Base-by-base conservation (phyloP, 345 rosid species). In the Pistacia integerrima region DNA sequence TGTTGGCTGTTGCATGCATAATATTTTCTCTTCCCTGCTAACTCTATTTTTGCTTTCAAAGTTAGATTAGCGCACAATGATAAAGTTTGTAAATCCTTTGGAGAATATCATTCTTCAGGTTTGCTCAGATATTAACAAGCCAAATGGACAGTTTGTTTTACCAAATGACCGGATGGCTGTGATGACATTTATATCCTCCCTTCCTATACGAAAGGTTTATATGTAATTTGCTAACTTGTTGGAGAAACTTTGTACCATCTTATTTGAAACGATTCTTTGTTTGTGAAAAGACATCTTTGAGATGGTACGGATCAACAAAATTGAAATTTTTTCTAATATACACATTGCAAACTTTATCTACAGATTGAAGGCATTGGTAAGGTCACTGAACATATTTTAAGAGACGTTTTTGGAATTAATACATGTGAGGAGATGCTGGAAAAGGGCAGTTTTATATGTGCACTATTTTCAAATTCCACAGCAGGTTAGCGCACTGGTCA, bases 321-420 rank as follows among this genome's bases (percentile, higher is more conserved):
- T 76, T 59, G 54, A 60, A 36, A 22, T 14, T 44, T 63, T 74
- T 16, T 56, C 14, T 67, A 56, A 70, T 68, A 41, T 72, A 51
- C 17, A 22, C 16, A 62, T 55, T 25, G 67, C 25, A 57, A 75
- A 30, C 59, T 46, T 76, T 70, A 13, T 82, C 38, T 38, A 69
- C 92, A 93, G 99, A 90, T 96, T 59, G 97, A 97, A 35, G 98
- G 99, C 77, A 89, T 96, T 73, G 99, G 99, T 64, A 93, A 93
- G 83, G 99, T 93, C 73, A 96, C 97, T 0, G 98, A 96, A 81
- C 89, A 81, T 77, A 85, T 91, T 69, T 76, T 96, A 79, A 91
- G 79, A 72, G 97, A 88, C 84, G 99, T 82, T 74, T 81, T 93
- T 64, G 97, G 89, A 79, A 85, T 96, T 73, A 86, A 78, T 52